Conservation (phyloP, 768 basidiomycete genomes). For the Panus rudis region DNA sequence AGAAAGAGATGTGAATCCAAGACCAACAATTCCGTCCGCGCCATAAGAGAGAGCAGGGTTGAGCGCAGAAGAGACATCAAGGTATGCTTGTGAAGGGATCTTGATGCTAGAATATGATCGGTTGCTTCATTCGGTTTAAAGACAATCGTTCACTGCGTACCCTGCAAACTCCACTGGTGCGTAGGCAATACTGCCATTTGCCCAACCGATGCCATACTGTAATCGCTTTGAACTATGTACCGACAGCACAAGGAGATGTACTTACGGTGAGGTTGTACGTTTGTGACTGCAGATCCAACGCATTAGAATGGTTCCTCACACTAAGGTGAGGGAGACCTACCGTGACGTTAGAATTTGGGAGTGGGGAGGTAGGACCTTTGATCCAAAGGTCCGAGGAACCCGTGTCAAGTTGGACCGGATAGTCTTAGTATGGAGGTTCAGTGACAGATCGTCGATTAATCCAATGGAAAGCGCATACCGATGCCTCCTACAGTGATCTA, state of each 20-base stretch:
- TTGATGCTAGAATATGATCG: slow-evolving; percentile 38
- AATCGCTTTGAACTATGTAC: too few species aligned
- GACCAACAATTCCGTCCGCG: slow-evolving; percentile 63
- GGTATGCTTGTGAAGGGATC: slow-evolving; percentile 62
- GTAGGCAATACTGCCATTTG: slow-evolving; percentile 55
- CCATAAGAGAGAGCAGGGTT: slow-evolving; percentile 73
- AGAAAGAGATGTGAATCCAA: slow-evolving; percentile 76
- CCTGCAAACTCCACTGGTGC: slow-evolving; percentile 63
- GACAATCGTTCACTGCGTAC: slow-evolving; percentile 32
- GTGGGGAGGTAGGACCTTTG: slow-evolving; percentile 16
- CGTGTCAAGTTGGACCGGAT: slow-evolving; percentile 74
- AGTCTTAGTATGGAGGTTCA: slow-evolving; percentile 40
- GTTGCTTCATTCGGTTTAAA: background rate
- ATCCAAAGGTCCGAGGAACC: slow-evolving; percentile 80
- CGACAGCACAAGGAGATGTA: too few species aligned
- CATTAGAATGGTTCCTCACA: background rate
- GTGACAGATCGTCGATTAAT: background rate
- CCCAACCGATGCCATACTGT: slow-evolving; percentile 82
- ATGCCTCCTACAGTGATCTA: slow-evolving; percentile 62
- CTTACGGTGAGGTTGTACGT: slow-evolving; percentile 61
- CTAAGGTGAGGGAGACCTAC: slow-evolving; percentile 17
- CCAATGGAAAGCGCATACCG: slow-evolving; percentile 33
- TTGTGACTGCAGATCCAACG: slow-evolving; percentile 29
- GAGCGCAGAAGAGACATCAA: slow-evolving; percentile 54
- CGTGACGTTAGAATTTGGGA: slow-evolving; percentile 14